Evolutionary conservation across 441 rosid species (phyloP).

Genomic region (Macaranga tanarius): DNA sequence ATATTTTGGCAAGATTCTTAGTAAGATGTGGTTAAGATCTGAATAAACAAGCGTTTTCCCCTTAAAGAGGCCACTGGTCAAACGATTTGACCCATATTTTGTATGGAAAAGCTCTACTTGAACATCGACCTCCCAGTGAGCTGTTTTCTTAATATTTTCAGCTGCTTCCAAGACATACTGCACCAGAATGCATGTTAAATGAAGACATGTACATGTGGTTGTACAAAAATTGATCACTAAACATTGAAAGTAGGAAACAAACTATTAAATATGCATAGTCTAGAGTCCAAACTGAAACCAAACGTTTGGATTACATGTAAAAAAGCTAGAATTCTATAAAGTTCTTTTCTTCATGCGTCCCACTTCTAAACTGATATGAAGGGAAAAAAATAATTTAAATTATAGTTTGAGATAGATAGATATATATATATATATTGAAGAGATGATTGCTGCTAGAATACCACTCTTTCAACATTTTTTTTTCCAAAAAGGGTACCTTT

Average conservation of each 20-base stretch:
- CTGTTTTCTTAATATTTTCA: constrained; percentile 58
- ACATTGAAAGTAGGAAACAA: background rate
- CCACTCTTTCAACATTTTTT: too few relatives aligned
- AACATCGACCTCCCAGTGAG: constrained; percentile 90
- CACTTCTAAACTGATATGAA: background rate
- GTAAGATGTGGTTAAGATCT: constrained; percentile 65
- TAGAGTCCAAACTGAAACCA: background rate
- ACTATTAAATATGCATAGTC: background rate
- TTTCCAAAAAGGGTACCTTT: too few relatives aligned
- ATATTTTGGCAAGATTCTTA: constrained; percentile 82
- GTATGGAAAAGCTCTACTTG: constrained; percentile 75
- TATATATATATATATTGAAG: too few relatives aligned
- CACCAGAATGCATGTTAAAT: constrained; percentile 28
- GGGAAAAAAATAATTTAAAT: background rate
- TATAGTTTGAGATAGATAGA: too few relatives aligned
- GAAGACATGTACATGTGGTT: constrained; percentile 15
- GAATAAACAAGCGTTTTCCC: constrained; percentile 87
- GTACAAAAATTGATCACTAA: constrained; percentile 12
- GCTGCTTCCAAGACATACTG: constrained; percentile 82
- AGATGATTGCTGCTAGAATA: too few relatives aligned
- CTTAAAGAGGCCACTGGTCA: constrained; percentile 62
- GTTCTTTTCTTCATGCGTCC: background rate
- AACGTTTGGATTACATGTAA: background rate
- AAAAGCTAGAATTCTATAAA: background rate
- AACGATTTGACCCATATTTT: constrained; percentile 60